Percentiles rank a stretch among this genome's conserved stretches.
These are phyloP conservation scores for Akanthomyces muscarius DNA, from an alignment of 2,329 filamentous ascomycete species.

Conservation along the genomic window DNA sequence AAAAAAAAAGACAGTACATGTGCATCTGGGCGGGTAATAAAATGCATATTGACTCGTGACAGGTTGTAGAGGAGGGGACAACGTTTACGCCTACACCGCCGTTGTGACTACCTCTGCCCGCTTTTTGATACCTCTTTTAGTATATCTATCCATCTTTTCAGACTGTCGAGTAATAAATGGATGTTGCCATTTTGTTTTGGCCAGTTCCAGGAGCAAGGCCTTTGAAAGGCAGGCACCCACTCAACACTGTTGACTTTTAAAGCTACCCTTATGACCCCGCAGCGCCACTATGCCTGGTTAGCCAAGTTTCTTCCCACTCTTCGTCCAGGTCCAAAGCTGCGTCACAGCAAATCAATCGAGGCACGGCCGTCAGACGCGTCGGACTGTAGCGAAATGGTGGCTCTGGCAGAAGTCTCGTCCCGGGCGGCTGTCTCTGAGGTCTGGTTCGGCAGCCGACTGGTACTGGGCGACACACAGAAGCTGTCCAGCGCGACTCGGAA, in stretches of 20 bases:
- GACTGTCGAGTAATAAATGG: neutral
- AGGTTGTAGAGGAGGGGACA: neutral
- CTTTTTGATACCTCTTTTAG: neutral
- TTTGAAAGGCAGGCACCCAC: too few relatives aligned
- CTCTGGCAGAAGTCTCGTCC: too few relatives aligned
- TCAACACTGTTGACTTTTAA: neutral
- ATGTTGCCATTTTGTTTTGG: neutral
- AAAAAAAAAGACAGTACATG: neutral
- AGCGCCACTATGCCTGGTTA: too few relatives aligned
- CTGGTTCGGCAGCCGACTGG: too few relatives aligned
- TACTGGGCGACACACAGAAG: too few relatives aligned
- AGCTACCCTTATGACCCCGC: neutral
- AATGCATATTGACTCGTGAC: constrained; percentile 6
- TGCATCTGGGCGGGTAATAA: neutral
- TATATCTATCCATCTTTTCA: neutral
- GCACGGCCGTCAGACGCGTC: too few relatives aligned
- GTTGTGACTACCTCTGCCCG: neutral
- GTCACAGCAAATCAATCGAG: too few relatives aligned
- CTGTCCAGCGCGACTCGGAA: too few relatives aligned
- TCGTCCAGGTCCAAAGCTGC: too few relatives aligned
- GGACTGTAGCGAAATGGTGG: too few relatives aligned
- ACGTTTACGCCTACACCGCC: constrained; percentile 6
- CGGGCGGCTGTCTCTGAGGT: too few relatives aligned
- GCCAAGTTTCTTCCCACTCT: too few relatives aligned
- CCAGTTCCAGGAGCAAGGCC: neutral